Conservation (phyloP, 2,329 filamentous ascomycete species). For the Nemania sp. region DNA sequence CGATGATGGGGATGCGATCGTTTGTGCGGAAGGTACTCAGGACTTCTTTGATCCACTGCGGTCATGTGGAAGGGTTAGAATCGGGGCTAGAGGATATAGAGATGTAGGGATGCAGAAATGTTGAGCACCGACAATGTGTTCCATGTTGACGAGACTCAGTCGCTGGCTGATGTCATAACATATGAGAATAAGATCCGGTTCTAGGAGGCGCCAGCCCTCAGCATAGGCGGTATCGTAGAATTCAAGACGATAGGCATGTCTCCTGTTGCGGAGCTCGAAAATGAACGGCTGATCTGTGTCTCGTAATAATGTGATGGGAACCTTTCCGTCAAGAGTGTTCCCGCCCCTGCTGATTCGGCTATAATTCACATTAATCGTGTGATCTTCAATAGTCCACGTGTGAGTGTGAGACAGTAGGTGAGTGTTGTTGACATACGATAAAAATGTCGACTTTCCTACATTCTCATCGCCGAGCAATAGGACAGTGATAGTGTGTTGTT, state of each 20-base stretch:
- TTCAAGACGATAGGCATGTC: conserved; percentile 55
- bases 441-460: conserved; percentile 64
- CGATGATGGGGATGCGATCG: conserved; percentile 56
- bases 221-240: conserved; percentile 64
- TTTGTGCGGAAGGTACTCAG: conserved; percentile 51
- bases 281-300: conserved; percentile 64
- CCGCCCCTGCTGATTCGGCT: conserved; percentile 57
- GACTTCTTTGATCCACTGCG: conserved; percentile 61
- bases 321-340: conserved; percentile 44
- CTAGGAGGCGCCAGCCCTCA: conserved; percentile 60
- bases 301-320: conserved; percentile 53
- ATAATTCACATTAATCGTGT: conserved; percentile 8
- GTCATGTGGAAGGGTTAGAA: neutral
- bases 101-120: neutral
- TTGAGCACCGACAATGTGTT: conserved; percentile 52
- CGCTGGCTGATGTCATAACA: conserved; percentile 66
- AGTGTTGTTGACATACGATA: conserved; percentile 53
- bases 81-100: too few relatives aligned
- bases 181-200: conserved; percentile 60
- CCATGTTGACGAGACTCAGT: conserved; percentile 60
- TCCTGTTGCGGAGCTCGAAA: conserved; percentile 56
- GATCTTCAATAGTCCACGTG: neutral
- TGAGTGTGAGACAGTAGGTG: neutral
- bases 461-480: conserved; percentile 61
- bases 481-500: conserved; percentile 53